Conservation (phyloP, 2,329 filamentous ascomycete genomes). For the Harringtonia lauricola region DNA sequence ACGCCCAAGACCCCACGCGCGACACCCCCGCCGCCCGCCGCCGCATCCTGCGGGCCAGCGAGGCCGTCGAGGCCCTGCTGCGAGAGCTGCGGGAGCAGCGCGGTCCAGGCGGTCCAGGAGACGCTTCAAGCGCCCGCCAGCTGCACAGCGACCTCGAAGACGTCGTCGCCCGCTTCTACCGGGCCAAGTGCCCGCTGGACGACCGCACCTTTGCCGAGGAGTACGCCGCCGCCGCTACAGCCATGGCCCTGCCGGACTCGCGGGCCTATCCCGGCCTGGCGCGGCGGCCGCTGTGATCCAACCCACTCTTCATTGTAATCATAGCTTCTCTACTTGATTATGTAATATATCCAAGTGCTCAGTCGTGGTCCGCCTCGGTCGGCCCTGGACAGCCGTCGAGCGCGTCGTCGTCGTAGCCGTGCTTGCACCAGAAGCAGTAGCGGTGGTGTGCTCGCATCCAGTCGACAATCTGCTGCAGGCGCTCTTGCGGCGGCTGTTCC, state of each 20-base stretch:
- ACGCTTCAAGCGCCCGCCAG: neutral
- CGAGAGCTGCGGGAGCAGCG: constrained; percentile 2
- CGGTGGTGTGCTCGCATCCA: constrained; percentile 59
- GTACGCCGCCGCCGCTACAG: constrained; percentile 14
- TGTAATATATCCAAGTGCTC: constrained; percentile 1
- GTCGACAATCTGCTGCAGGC: constrained; percentile 52
- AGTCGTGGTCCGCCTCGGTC: constrained; percentile 73
- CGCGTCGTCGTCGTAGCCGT: constrained; percentile 56
- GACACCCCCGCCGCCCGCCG: constrained; percentile 15
- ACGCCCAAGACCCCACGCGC: constrained; percentile 1
- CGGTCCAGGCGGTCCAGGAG: neutral
- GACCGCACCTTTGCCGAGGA: constrained; percentile 11
- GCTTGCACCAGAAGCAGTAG: constrained; percentile 98
- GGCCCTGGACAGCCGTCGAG: constrained; percentile 86
- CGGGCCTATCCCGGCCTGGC: no score
- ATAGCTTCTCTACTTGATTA: neutral
- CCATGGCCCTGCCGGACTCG: constrained; percentile 15
- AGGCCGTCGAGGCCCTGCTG: constrained; percentile 16
- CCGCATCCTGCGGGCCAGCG: constrained; percentile 16
- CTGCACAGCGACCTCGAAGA: constrained; percentile 13
- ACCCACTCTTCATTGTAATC: neutral
- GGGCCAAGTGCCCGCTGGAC: constrained; percentile 7
- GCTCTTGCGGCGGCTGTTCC: constrained; percentile 53
- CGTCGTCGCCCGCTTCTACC: constrained; percentile 15
- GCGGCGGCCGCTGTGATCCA: neutral